Conservation (phyloP, 2,329 filamentous ascomycete genomes). For the Annulohypoxylon truncatum region DNA sequence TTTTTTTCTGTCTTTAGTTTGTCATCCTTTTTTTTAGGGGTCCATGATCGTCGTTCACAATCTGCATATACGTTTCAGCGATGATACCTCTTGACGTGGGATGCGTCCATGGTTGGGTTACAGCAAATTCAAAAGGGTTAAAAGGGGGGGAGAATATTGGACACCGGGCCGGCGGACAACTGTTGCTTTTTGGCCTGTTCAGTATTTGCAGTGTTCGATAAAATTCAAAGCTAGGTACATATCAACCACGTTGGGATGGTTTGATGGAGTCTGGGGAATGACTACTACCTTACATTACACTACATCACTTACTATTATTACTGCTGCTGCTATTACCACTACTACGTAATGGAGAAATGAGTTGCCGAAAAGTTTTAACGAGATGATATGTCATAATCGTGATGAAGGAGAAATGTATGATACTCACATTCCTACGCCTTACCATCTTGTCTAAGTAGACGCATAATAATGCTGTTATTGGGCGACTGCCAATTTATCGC, state of each 20-base stretch:
- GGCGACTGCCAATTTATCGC: constrained; percentile 11
- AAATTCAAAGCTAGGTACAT: not conserved
- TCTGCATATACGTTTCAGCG: constrained; percentile 40
- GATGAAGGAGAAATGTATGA: constrained; percentile 22
- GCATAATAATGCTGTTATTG: constrained; percentile 32
- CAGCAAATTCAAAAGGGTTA: constrained; percentile 26
- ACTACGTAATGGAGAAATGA: constrained; percentile 26
- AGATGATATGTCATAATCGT: constrained; percentile 32
- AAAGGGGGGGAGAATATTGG: constrained; percentile 15
- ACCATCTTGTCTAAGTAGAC: constrained; percentile 9
- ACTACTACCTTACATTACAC: not conserved
- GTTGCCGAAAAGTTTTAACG: constrained; percentile 20
- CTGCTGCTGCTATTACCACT: constrained; percentile 16
- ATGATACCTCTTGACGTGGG: constrained; percentile 43
- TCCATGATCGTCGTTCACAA: constrained; percentile 34
- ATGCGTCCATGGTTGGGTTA: constrained; percentile 37
- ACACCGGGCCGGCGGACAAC: constrained; percentile 36
- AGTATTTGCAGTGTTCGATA: not conserved
- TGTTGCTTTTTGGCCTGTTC: constrained; percentile 8
- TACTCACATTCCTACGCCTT: constrained; percentile 1
- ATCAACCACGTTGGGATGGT: constrained; percentile 12
- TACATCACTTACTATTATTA: constrained; percentile 11
- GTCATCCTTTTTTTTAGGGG: constrained; percentile 32
- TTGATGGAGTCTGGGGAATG: constrained; percentile 27
- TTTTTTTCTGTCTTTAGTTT: not conserved